Conservation (phyloP, 805 yeast species). For the Metschnikowia chrysomelidarum region DNA sequence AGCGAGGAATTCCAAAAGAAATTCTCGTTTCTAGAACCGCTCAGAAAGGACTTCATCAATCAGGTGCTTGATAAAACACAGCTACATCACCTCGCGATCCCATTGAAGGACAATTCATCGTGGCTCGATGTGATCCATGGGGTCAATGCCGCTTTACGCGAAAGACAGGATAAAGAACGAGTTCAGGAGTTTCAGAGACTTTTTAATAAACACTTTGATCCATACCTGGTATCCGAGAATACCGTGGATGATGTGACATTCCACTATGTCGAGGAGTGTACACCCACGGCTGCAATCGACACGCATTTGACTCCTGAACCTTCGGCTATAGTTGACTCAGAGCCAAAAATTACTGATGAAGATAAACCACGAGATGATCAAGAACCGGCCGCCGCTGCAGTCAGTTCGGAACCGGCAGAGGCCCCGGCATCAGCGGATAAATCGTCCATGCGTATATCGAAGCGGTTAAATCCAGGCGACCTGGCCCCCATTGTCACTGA, state of each 20-base stretch:
- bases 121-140: slow-evolving; percentile 32
- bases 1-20: slow-evolving; percentile 9
- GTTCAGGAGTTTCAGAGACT: slow-evolving; percentile 36
- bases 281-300: slow-evolving; percentile 1
- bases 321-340: no score
- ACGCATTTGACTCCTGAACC: no score
- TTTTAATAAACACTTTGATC: slow-evolving; percentile 47
- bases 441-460: slow-evolving; percentile 28
- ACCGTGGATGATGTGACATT: slow-evolving; percentile 47
- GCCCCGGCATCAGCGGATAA: slow-evolving; percentile 3
- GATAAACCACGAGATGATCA: no score
- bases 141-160: slow-evolving; percentile 33
- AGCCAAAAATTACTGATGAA: no score
- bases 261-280: slow-evolving; percentile 16
- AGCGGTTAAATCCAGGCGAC: slow-evolving; percentile 30
- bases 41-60: slow-evolving; percentile 29
- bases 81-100: slow-evolving; percentile 9
- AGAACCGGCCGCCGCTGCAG: not conserved
- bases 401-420: slow-evolving; percentile 5
- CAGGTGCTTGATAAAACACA: slow-evolving; percentile 19
- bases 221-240: slow-evolving; percentile 48
- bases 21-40: slow-evolving; percentile 30
- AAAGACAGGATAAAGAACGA: slow-evolving; percentile 32
- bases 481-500: slow-evolving; percentile 19
- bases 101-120: slow-evolving; percentile 8